Evolutionary conservation across 192 early-diverging fungal species (phyloP).

Genomic region (Diversispora eburnea): DNA sequence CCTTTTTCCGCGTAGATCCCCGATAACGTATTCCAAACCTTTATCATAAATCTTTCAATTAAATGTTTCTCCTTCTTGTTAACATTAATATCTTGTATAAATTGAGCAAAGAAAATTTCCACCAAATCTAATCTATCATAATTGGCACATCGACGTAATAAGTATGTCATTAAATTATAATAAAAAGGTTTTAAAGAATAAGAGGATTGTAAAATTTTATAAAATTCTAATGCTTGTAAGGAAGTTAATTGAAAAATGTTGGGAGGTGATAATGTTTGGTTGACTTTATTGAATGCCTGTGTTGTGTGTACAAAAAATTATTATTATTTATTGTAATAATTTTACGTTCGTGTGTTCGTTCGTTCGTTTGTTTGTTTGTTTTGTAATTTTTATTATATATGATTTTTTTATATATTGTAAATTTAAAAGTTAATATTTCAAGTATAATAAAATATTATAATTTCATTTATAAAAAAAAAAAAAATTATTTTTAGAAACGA

Average conservation of each 20-base stretch:
- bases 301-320: no score
- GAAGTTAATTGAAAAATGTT: neutral
- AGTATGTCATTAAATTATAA: conserved; percentile 11
- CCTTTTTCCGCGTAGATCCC: conserved; percentile 12
- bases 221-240: conserved; percentile 9
- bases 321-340: no score
- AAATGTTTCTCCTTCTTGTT: neutral
- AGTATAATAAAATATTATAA: neutral
- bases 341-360: no score
- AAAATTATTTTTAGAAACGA: neutral
- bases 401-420: neutral
- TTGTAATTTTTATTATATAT: neutral
- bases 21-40: conserved; percentile 17
- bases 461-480: neutral
- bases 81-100: conserved; percentile 1
- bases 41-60: neutral
- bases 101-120: conserved; percentile 11
- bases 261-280: neutral
- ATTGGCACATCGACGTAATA: conserved; percentile 11
- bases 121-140: conserved; percentile 20
- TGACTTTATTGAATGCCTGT: conserved; percentile 17
- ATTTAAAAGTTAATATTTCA: neutral
- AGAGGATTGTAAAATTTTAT: neutral
- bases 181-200: conserved; percentile 11
- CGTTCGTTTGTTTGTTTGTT: neutral